Percentiles rank a stretch among this genome's conserved stretches.
These are phyloP conservation scores for Hypoxylon lenormandii DNA, from an alignment of 495 filamentous ascomycete species.

Conservation along the genomic window DNA sequence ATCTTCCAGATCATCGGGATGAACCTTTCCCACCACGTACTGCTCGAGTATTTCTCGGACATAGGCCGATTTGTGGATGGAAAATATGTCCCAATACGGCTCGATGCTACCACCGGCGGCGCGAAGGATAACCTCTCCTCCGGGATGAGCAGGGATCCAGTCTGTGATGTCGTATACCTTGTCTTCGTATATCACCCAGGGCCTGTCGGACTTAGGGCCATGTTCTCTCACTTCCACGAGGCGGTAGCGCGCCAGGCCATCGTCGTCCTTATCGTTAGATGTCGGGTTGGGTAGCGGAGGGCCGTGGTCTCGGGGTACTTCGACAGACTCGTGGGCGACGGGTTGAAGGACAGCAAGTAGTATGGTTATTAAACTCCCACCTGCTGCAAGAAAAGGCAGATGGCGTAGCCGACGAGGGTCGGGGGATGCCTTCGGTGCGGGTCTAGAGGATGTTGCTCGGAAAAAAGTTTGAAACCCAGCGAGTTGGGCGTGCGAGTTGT, in stretches of 20 bases:
- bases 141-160: slow-evolving; percentile 69
- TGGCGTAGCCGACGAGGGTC: slow-evolving; percentile 31
- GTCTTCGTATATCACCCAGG: slow-evolving; percentile 65
- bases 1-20: slow-evolving; percentile 64
- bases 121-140: slow-evolving; percentile 70
- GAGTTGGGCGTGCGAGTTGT: neutral
- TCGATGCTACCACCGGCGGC: slow-evolving; percentile 69
- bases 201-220: slow-evolving; percentile 56
- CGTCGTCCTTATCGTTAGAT: slow-evolving; percentile 45
- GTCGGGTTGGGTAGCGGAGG: slow-evolving; percentile 19
- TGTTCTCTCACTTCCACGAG: slow-evolving; percentile 64
- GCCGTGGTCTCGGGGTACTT: slow-evolving; percentile 13
- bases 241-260: slow-evolving; percentile 59
- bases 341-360: slow-evolving; percentile 45
- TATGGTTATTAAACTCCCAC: slow-evolving; percentile 44
- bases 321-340: slow-evolving; percentile 34
- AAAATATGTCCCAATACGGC: slow-evolving; percentile 73
- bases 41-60: slow-evolving; percentile 69
- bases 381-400: slow-evolving; percentile 42
- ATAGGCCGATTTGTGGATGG: slow-evolving; percentile 68
- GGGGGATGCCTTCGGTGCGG: slow-evolving; percentile 10
- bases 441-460: slow-evolving; percentile 26
- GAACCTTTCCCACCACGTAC: slow-evolving; percentile 66
- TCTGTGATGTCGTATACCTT: slow-evolving; percentile 72
- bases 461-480: slow-evolving; percentile 18